A percentile compares a stretch with the other conserved stretches of the same genome.
Evolutionary conservation across 352 stramenopile genomes (phyloP).

Genomic region (Phytophthora hibernalis): DNA sequence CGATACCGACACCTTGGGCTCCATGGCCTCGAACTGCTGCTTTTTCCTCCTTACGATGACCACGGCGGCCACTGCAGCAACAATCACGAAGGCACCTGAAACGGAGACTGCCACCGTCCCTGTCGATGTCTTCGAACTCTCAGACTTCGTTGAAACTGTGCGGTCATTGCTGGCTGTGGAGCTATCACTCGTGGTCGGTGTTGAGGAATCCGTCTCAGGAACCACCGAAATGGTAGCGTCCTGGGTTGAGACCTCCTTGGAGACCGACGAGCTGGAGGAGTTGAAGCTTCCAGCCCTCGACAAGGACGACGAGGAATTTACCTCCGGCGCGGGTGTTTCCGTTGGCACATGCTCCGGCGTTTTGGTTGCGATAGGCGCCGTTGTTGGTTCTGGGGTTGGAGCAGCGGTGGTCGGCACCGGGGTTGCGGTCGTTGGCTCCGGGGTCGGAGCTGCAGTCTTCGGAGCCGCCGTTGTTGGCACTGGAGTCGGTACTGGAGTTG

Average conservation of each 20-base stretch:
- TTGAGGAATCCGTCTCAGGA: conserved; percentile 6
- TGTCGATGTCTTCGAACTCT: neutral
- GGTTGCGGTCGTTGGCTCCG: conserved; percentile 10
- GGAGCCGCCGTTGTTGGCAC: conserved; percentile 1
- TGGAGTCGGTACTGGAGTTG: neutral
- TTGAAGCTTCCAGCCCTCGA: conserved; percentile 5
- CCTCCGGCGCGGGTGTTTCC: neutral
- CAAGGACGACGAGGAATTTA: conserved; percentile 9
- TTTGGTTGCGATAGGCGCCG: conserved; percentile 1
- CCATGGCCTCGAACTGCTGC: conserved; percentile 45
- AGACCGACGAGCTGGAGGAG: conserved; percentile 20
- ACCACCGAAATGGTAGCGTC: conserved; percentile 12
- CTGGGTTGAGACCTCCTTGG: conserved; percentile 2
- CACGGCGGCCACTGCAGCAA: conserved; percentile 34
- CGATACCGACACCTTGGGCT: conserved; percentile 36
- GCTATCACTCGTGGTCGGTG: neutral
- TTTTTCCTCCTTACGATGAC: conserved; percentile 62
- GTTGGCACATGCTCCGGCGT: conserved; percentile 3
- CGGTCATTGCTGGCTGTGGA: conserved; percentile 7
- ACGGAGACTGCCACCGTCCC: conserved; percentile 13
- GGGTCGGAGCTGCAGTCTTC: conserved; percentile 18
- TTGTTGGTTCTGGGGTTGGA: neutral
- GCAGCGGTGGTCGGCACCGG: too few species aligned
- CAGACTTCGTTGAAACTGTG: conserved; percentile 16
- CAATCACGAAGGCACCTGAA: conserved; percentile 23